Evolutionary conservation across 441 rosid species (phyloP).

Genomic region (Isatis lusitanica): DNA sequence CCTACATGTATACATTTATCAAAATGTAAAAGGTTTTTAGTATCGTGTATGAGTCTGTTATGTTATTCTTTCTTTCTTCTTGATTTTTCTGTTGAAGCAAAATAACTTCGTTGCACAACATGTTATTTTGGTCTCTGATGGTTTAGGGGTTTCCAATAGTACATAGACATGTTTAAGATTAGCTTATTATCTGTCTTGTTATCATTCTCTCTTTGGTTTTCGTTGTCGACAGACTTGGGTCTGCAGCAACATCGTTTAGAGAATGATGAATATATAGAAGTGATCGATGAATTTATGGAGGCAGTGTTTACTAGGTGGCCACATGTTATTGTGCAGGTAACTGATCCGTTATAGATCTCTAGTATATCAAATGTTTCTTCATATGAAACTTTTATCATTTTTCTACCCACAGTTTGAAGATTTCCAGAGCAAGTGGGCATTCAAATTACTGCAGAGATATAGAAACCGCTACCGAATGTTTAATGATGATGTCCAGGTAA

Average conservation of each 20-base stretch:
- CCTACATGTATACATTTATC: background rate
- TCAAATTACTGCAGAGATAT: conserved; percentile 91
- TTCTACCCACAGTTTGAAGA: conserved; percentile 81
- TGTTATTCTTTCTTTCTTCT: background rate
- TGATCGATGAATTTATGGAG: conserved; percentile 97
- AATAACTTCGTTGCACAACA: background rate
- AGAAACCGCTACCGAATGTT: conserved; percentile 87
- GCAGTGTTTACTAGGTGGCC: conserved; percentile 99
- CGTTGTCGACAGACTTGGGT: conserved; percentile 77
- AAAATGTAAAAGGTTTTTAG: background rate
- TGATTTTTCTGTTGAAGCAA: background rate
- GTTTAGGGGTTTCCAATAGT: conserved; percentile 6
- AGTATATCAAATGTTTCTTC: conserved; percentile 17
- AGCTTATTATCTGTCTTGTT: conserved; percentile 9
- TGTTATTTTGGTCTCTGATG: background rate
- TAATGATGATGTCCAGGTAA: conserved; percentile 99
- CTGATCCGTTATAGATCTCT: conserved; percentile 15
- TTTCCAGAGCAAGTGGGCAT: conserved; percentile 99
- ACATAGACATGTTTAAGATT: background rate
- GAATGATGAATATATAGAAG: conserved; percentile 68
- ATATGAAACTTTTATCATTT: background rate
- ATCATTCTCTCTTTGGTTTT: conserved; percentile 16
- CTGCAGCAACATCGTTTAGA: conserved; percentile 91
- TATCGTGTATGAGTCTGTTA: background rate
- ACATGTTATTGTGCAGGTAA: conserved; percentile 94